Evolutionary conservation across 163 green algal species (phyloP).

Genomic region (Prototheca cutis): DNA sequence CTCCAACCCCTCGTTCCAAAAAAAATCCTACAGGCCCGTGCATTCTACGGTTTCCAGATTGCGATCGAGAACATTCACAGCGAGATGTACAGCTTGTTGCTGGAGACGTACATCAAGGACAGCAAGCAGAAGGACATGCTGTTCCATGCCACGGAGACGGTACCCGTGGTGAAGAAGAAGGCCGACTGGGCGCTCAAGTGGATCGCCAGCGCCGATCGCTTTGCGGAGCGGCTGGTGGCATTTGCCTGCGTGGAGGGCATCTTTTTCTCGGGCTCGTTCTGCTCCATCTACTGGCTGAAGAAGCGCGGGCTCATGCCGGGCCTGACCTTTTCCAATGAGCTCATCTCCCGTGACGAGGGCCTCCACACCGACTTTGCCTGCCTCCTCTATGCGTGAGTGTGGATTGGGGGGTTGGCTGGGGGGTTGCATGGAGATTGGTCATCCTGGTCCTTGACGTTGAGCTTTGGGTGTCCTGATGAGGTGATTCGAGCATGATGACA

Average conservation of each 20-base stretch:
- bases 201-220: slow-evolving; percentile 43
- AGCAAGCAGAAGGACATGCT: slow-evolving; percentile 47
- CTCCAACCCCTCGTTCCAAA: no score
- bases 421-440: no score
- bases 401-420: no score
- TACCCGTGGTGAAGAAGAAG: slow-evolving; percentile 68
- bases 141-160: slow-evolving; percentile 67
- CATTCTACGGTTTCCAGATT: slow-evolving; percentile 87
- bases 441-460: no score
- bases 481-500: no score
- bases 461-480: no score
- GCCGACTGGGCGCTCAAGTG: slow-evolving; percentile 65
- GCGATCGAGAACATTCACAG: slow-evolving; percentile 95
- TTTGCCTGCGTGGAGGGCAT: slow-evolving; percentile 84
- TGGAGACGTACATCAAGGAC: slow-evolving; percentile 82
- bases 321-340: slow-evolving; percentile 85
- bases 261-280: slow-evolving; percentile 83
- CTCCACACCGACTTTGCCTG: slow-evolving; percentile 85
- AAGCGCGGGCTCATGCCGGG: slow-evolving; percentile 77
- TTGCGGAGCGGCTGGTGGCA: slow-evolving; percentile 64
- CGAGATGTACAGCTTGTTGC: slow-evolving; percentile 79
- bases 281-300: slow-evolving; percentile 87
- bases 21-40: slow-evolving; percentile 46
- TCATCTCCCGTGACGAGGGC: slow-evolving; percentile 79
- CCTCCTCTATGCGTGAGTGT: slow-evolving; percentile 53